These are phyloP conservation scores for Xylaria polymorpha DNA, from an alignment of 2,329 filamentous ascomycete species.

Conservation along the genomic window DNA sequence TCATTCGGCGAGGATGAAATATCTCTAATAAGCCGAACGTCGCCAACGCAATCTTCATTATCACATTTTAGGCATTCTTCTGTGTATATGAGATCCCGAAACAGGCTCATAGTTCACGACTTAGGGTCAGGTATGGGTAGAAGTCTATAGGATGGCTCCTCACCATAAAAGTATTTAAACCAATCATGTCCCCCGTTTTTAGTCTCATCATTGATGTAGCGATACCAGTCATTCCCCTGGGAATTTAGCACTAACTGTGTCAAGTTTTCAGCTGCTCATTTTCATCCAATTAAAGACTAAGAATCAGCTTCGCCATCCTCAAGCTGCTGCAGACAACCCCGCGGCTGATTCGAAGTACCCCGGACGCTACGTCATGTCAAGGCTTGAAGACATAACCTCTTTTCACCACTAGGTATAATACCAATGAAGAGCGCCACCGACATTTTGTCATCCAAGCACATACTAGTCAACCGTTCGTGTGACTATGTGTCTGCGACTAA, in stretches of 20 bases:
- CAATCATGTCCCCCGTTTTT: background rate
- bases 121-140: no score
- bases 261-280: background rate
- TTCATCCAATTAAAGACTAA: background rate
- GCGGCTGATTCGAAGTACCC: background rate
- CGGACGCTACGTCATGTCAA: background rate
- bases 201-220: background rate
- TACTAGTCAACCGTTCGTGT: background rate
- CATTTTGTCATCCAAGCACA: background rate
- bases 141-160: no score
- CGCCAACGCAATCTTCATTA: no score
- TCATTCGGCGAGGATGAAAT: no score
- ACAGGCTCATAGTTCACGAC: no score
- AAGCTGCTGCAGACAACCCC: background rate
- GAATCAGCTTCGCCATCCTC: background rate
- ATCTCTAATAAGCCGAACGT: no score
- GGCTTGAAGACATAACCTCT: background rate
- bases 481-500: background rate
- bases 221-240: background rate
- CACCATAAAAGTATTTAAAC: no score
- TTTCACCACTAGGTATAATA: background rate
- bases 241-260: background rate
- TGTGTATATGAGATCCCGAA: no score
- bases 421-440: background rate
- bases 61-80: no score